Base-by-base conservation (phyloP, 176 grass and related monocot genomes). In the Lolium multiflorum region DNA sequence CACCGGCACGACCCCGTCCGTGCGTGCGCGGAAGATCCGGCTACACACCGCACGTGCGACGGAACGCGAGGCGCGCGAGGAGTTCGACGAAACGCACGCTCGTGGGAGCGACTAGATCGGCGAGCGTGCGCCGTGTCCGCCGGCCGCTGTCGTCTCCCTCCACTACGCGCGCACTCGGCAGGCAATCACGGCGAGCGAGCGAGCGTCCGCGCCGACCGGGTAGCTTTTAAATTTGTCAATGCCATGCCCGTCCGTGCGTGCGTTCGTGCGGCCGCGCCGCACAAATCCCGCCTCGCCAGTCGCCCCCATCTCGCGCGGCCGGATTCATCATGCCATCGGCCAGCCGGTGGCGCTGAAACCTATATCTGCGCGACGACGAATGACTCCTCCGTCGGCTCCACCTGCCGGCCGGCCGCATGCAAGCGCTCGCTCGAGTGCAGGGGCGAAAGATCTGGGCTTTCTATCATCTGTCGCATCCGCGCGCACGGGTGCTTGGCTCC, bases 221-320 rank as follows among this genome's bases (percentile, higher is more conserved):
- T 3, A 6, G 38, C 76, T 61, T 61, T 35, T 15, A 43, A 79
- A 16, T 21, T 21, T 56, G 76, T 13, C 76, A 58, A 41, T 3
- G 18, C 21, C 31, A 35, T 35, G 31, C 31, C 31, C 31, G 31
- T 35, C 31, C 55, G 55, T 6, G n/a, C 39, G 35, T 3, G 13
- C 41, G 71, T 50, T 7, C 21, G 18, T 12, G 26, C 25, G 28
- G 1, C 52, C 51, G 51, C 51, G 51, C 4, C 51, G 51, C 51
- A 54, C 14, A 17, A 54, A 17, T 54, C 51, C 51, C 51, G 21
- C 31, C 2, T 35, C 31, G 8, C 21, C 1, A 4, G 38, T 39
- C 51, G 52, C 12, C n/a, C 43, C 77, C 77, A 79, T 79, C 76
- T 78, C 54, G 31, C 31, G 20, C 76, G 76, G 75, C n/a, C 56